These are phyloP conservation scores for Triadica sebifera DNA, from an alignment of 345 rosid genomes.

Conservation along the genomic window DNA sequence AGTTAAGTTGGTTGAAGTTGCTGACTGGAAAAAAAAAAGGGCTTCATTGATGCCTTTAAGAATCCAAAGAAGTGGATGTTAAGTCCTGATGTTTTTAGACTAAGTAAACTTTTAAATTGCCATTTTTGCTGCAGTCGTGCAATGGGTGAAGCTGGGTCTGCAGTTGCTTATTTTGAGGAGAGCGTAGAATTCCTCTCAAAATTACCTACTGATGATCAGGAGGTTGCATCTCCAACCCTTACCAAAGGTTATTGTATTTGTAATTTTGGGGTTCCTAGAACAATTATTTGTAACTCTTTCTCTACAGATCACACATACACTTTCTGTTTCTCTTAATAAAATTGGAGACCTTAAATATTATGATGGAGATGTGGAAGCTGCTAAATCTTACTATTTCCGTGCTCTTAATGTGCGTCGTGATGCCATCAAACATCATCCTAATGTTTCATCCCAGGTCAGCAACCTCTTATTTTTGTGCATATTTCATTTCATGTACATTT, in stretches of 20 bases:
- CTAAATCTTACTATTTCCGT: slow-evolving; percentile 72
- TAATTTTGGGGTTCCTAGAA: not conserved
- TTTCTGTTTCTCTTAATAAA: slow-evolving; percentile 94
- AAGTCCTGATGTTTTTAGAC: not conserved
- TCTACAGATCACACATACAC: slow-evolving; percentile 77
- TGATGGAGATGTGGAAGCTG: slow-evolving; percentile 73
- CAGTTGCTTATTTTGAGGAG: slow-evolving; percentile 79
- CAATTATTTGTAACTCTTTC: slow-evolving; percentile 3
- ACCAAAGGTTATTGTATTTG: not conserved
- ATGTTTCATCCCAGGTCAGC: slow-evolving; percentile 74
- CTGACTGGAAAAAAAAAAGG: not conserved
- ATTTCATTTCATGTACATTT: not conserved
- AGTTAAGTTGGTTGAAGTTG: not conserved
- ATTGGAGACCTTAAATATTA: slow-evolving; percentile 95
- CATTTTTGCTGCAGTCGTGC: slow-evolving; percentile 66
- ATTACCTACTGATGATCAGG: slow-evolving; percentile 70
- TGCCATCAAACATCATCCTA: slow-evolving; percentile 55
- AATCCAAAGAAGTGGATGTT: not conserved
- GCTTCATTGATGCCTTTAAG: not conserved
- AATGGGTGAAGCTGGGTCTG: slow-evolving; percentile 71
- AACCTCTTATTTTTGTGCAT: not conserved
- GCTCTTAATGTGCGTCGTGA: slow-evolving; percentile 75
- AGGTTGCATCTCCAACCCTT: slow-evolving; percentile 45
- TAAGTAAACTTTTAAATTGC: too few relatives aligned
- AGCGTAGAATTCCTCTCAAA: slow-evolving; percentile 75